A percentile compares a stretch with the other conserved stretches of the same genome.
phyloP scores from a whole-genome alignment of 257 asterid genomes.

The Solanum bulbocastanum region DNA sequence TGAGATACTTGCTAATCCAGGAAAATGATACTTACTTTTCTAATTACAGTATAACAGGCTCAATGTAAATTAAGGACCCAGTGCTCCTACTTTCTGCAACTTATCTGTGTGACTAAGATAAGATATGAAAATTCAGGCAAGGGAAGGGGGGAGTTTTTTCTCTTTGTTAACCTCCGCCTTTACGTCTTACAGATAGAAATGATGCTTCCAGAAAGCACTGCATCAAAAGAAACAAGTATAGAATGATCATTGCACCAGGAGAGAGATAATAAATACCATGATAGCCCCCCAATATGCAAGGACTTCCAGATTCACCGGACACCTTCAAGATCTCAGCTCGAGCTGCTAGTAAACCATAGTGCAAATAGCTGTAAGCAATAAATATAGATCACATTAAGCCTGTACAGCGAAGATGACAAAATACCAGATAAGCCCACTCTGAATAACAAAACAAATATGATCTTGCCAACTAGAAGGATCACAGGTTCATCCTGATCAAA shows the following conservation, averaged over 20 bases:
- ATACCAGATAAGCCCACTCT: not conserved
- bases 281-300: conserved; percentile 30
- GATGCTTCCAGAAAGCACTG: not conserved
- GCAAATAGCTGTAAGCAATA: conserved; percentile 24
- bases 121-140: not conserved
- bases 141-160: not conserved
- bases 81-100: not conserved
- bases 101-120: not conserved
- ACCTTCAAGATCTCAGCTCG: conserved; percentile 45
- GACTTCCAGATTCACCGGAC: conserved; percentile 26
- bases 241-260: not conserved
- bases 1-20: not conserved
- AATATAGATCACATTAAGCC: not conserved
- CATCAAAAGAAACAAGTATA: not conserved
- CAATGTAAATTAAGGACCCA: not conserved
- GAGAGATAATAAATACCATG: conserved; percentile 14
- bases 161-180: not conserved
- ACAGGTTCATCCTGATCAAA: not conserved
- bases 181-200: not conserved
- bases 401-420: not conserved
- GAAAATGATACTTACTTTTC: not conserved
- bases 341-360: conserved; percentile 39
- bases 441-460: not conserved
- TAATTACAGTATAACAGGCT: not conserved
- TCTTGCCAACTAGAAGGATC: not conserved